phyloP scores from a whole-genome alignment of 345 rosid species.

The Clausena lansium region DNA sequence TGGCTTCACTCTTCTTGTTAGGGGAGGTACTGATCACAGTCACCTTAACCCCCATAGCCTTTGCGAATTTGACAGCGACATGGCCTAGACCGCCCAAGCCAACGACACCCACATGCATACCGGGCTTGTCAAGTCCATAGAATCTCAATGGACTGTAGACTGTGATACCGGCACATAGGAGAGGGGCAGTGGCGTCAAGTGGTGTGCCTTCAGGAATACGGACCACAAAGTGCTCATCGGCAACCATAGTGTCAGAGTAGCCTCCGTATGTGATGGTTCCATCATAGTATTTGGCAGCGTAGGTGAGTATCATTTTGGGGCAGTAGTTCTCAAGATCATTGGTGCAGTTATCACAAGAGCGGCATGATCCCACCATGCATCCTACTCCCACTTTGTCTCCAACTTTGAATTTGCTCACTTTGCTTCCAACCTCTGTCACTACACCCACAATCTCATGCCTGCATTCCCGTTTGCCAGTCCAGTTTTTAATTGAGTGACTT shows the following conservation, averaged over 20 bases:
- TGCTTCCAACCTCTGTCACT: slow-evolving; percentile 54
- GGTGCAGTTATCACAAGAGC: slow-evolving; percentile 41
- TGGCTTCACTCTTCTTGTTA: slow-evolving; percentile 52
- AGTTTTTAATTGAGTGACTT: not conserved
- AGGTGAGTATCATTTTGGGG: slow-evolving; percentile 34
- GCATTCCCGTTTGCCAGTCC: not conserved
- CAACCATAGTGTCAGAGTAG: slow-evolving; percentile 57
- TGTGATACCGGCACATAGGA: slow-evolving; percentile 68
- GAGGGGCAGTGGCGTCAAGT: slow-evolving; percentile 48
- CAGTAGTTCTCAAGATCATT: slow-evolving; percentile 49
- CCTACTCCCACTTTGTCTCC: slow-evolving; percentile 66
- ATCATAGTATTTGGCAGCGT: slow-evolving; percentile 31
- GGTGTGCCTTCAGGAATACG: slow-evolving; percentile 48
- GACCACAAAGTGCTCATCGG: slow-evolving; percentile 44
- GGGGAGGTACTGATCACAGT: slow-evolving; percentile 69
- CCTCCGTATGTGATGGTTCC: slow-evolving; percentile 56
- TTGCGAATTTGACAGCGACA: slow-evolving; percentile 57
- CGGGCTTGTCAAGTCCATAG: slow-evolving; percentile 48
- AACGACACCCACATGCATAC: slow-evolving; percentile 58
- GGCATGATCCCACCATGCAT: slow-evolving; percentile 49
- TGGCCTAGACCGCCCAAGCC: slow-evolving; percentile 78
- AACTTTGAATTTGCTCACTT: slow-evolving; percentile 41
- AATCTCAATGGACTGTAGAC: slow-evolving; percentile 65
- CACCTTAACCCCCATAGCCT: slow-evolving; percentile 62
- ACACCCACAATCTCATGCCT: slow-evolving; percentile 74